Evolutionary conservation across 2,329 filamentous ascomycete genomes (phyloP), one percentile per base, ranked within the genome.

Genomic region (Parastagonospora avenae): DNA sequence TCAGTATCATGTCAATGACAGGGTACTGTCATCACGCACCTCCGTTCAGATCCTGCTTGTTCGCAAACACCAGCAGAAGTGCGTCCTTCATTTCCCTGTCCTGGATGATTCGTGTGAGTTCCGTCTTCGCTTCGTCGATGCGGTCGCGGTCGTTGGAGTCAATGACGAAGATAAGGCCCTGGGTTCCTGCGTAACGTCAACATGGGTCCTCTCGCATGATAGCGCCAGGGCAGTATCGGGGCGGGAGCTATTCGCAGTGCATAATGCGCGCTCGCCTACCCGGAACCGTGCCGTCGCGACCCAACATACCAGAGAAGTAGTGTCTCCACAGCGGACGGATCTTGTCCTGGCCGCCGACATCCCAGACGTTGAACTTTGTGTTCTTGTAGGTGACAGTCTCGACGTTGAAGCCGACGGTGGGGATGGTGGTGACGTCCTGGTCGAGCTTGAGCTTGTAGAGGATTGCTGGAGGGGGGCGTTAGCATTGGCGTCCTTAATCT

Each of bases 381-480:
- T 99, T 99, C 87, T 97, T 97, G 85, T 97, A 97, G 78, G 96
- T 92, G 78, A 99, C 94, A 49, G 94, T 97, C 86, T 99, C 94
- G 78, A 99, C 94, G 83, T 99, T 99, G 88, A 99, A 99, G 73
- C 94, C 94, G 74, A 97, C 96, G 74, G 94, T 99, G 67, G 94
- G 94, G 74, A 99, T 99, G 67, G 94, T 99, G 75, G 94, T 97
- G 77, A 97, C 94, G 76, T 96, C 94, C 84, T 97, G 90, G 81
- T 94, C 93, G 74, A 99, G 90, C 87, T 99, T 99, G 79, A 99
- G 88, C 86, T 99, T 99, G 85, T 99, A 99, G 69, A 99, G 88
- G 76, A 99, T 99, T 71, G 94, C 79, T 81, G 62, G 38, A 30
- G 24, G 37, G 31, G 14, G 2, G 11, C 15, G 53, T 69, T 43